phyloP scores from a whole-genome alignment of 1,139 yeast genomes.

The Blastobotrys ciferrii region DNA sequence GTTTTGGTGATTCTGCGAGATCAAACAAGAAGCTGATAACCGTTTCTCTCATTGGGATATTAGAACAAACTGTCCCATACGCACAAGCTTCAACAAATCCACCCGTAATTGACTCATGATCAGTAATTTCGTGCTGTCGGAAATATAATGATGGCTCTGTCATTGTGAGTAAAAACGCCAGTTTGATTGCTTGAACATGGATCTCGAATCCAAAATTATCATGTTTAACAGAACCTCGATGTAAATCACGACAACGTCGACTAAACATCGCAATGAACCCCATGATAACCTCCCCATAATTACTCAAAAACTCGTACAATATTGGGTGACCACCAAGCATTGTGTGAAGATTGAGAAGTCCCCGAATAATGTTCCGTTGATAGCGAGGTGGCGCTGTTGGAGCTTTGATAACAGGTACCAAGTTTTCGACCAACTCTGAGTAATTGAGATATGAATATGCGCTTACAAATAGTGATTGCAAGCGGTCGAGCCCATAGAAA shows the following conservation, averaged over 20 bases:
- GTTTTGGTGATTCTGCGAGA: conserved; percentile 8
- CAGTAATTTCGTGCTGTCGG: conserved; percentile 1
- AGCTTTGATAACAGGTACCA: conserved; percentile 20
- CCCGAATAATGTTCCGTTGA: conserved; percentile 25
- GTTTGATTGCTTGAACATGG: conserved; percentile 18
- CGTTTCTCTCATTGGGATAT: conserved; percentile 14
- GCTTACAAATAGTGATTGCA: conserved; percentile 27
- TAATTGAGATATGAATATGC: conserved; percentile 20
- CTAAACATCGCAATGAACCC: conserved; percentile 18
- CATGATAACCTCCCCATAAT: conserved; percentile 17
- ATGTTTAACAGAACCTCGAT: conserved; percentile 12
- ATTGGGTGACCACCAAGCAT: conserved; percentile 21
- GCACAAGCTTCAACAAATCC: conserved; percentile 14
- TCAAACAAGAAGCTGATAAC: conserved; percentile 14
- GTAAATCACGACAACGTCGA: conserved; percentile 20
- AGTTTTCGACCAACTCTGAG: conserved; percentile 19
- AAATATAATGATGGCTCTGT: conserved; percentile 16
- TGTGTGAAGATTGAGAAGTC: conserved; percentile 21
- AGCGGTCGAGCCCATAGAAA: conserved; percentile 26
- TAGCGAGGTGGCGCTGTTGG: conserved; percentile 17
- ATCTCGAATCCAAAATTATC: conserved; percentile 17
- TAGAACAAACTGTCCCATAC: conserved; percentile 4
- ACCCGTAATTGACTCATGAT: background rate
- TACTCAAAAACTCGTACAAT: conserved; percentile 17
- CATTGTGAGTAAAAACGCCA: conserved; percentile 19